Evolutionary conservation across 345 rosid genomes (phyloP), one percentile per base, ranked within the genome.

Genomic region (Aquilaria sinensis): DNA sequence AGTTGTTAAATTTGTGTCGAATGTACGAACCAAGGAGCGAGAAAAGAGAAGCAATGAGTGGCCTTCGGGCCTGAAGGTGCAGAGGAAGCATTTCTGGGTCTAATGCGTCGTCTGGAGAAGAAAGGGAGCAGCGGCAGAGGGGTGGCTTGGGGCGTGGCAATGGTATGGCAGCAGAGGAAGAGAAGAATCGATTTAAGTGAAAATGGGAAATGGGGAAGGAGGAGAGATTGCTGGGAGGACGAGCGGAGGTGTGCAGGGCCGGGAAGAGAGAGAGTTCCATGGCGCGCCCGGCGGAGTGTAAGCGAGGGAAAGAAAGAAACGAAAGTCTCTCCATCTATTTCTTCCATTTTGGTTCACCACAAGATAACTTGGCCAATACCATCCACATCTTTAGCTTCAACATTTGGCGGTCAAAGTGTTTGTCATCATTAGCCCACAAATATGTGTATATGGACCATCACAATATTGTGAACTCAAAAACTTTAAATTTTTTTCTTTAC

Each of bases 21-120:
- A 57, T 49, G 43, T 10, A 64, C 32, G 43, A 47, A 72, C 76
- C 52, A 68, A 88, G 96, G 88, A 11, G 86, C 47, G 79, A 51
- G 41, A 92, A 71, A 46, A 92, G 72, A 71, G 78, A 79, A 65
- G 77, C 86, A 67, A 92, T 57, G 34, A 92, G 64, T 53, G 80
- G 78, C 65, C 96, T 84, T 66, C 96, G 84, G 62, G 83, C 82
- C 34, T 81, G 74, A 0, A 48, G 63, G 10, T 41, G 65, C 61
- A 62, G 69, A 58, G 78, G 54, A 33, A 65, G 62, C 10, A 56
- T 41, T 12, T 12, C 49, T 51, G 73, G 72, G 56, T 70, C 63
- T 4, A 59, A 9, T 37, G 71, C 52, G 58, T 85, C 72, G 29
- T 64, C 31, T 12, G 80, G 50, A 53, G 84, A 68, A 16, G 89